Evolutionary conservation across 192 early-diverging fungal species (phyloP).

Genomic region (Rhizoclosmatium globosum): DNA sequence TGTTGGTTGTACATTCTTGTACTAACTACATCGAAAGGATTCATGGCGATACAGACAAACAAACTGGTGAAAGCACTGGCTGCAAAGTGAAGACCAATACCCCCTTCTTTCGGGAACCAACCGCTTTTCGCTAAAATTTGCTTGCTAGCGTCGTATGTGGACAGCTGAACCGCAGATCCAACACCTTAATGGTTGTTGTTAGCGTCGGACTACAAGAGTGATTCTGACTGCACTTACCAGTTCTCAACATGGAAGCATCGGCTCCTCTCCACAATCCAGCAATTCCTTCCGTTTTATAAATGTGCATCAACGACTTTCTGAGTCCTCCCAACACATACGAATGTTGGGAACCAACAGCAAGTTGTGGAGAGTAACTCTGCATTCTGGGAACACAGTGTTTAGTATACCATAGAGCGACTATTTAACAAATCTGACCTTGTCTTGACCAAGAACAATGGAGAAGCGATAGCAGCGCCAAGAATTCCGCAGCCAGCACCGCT

Average conservation of each 20-base stretch:
- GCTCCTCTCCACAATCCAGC: slow-evolving; percentile 86
- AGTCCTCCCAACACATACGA: slow-evolving; percentile 72
- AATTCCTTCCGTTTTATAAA: slow-evolving; percentile 77
- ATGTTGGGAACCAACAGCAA: slow-evolving; percentile 83
- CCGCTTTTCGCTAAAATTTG: slow-evolving; percentile 55
- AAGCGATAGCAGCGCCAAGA: slow-evolving; percentile 81
- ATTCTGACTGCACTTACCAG: slow-evolving; percentile 50
- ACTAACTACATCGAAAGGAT: slow-evolving; percentile 94
- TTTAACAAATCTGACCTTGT: slow-evolving; percentile 50
- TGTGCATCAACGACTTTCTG: slow-evolving; percentile 66
- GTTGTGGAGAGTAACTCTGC: slow-evolving; percentile 50
- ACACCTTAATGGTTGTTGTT: slow-evolving; percentile 41
- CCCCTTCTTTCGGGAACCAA: slow-evolving; percentile 62
- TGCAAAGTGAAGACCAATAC: slow-evolving; percentile 74
- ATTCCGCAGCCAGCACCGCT: slow-evolving; percentile 82
- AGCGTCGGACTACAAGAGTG: background rate
- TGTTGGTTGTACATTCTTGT: slow-evolving; percentile 96
- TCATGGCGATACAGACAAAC: slow-evolving; percentile 90
- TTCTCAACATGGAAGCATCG: slow-evolving; percentile 88
- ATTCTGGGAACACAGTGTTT: slow-evolving; percentile 3
- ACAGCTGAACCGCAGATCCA: slow-evolving; percentile 89
- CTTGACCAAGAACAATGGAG: slow-evolving; percentile 92
- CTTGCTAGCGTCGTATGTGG: slow-evolving; percentile 88
- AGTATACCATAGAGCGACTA: background rate
- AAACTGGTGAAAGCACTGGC: slow-evolving; percentile 83